These are phyloP conservation scores for Naumovozyma baii DNA, from an alignment of 805 yeast species.

Conservation along the genomic window DNA sequence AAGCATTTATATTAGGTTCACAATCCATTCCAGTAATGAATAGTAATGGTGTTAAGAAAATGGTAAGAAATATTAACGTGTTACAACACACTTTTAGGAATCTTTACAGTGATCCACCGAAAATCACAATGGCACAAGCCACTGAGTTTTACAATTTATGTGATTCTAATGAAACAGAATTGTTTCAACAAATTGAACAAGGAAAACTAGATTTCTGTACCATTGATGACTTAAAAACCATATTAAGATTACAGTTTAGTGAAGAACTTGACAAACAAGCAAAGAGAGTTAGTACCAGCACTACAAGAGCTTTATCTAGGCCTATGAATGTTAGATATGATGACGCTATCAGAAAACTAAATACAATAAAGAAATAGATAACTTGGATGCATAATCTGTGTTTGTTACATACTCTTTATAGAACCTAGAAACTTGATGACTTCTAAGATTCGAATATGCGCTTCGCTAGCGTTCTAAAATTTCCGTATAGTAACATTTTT, in stretches of 20 bases:
- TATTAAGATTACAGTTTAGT: slow-evolving; percentile 26
- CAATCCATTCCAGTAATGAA: slow-evolving; percentile 20
- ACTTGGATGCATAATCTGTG: background rate
- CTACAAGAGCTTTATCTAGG: slow-evolving; percentile 12
- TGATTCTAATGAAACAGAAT: slow-evolving; percentile 14
- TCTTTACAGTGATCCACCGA: slow-evolving; percentile 14
- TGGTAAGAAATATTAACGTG: slow-evolving; percentile 24
- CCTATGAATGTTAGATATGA: slow-evolving; percentile 22
- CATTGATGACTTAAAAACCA: slow-evolving; percentile 18
- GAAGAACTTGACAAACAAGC: slow-evolving; percentile 21
- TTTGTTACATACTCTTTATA: too few relatives aligned
- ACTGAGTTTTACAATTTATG: slow-evolving; percentile 19
- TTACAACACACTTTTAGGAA: slow-evolving; percentile 26
- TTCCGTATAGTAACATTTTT: too few relatives aligned
- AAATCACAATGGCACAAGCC: slow-evolving; percentile 18
- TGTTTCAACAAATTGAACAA: slow-evolving; percentile 14
- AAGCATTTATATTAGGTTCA: slow-evolving; percentile 20
- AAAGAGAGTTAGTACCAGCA: slow-evolving; percentile 10
- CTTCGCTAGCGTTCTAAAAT: too few relatives aligned
- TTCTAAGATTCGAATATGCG: too few relatives aligned
- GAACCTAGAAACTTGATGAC: too few relatives aligned
- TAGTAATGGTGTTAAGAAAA: slow-evolving; percentile 24
- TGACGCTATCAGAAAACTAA: slow-evolving; percentile 19
- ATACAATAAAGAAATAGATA: background rate
- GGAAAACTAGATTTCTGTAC: slow-evolving; percentile 13